These are phyloP conservation scores for Raphidocelis subcapitata DNA, from an alignment of 139 green algal genomes.

Conservation along the genomic window DNA sequence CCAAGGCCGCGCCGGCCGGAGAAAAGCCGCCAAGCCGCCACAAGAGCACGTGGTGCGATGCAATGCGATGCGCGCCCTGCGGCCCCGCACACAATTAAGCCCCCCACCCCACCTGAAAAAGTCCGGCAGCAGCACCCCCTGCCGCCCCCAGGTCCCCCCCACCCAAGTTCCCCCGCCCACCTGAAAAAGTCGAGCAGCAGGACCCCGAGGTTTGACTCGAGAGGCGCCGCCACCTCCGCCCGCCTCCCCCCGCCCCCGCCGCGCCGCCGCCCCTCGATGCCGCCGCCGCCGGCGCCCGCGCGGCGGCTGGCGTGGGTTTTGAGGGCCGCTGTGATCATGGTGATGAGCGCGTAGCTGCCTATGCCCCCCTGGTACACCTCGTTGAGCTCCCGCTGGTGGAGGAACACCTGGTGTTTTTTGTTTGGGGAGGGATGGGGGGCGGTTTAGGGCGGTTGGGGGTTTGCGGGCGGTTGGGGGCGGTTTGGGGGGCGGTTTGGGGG, in stretches of 20 bases:
- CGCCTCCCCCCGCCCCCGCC: background rate
- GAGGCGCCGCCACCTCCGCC: background rate
- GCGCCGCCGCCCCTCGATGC: slow-evolving; percentile 8
- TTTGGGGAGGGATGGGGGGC: too few species aligned
- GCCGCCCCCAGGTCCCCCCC: too few species aligned
- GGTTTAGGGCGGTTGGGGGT: too few species aligned
- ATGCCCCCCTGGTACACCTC: slow-evolving; percentile 95
- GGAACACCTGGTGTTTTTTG: slow-evolving; percentile 75
- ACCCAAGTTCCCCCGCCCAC: slow-evolving; percentile 1
- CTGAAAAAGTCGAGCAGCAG: slow-evolving; percentile 94
- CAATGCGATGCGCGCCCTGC: too few species aligned
- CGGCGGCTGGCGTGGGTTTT: slow-evolving; percentile 67
- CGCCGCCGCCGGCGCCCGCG: background rate
- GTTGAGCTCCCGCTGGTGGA: slow-evolving; percentile 94
- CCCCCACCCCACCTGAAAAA: too few species aligned
- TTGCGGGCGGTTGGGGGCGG: too few species aligned
- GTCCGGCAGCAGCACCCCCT: too few species aligned
- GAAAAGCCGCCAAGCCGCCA: too few species aligned
- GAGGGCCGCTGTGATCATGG: slow-evolving; percentile 88
- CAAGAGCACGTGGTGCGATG: too few species aligned
- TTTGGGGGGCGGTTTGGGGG: too few species aligned
- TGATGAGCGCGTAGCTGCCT: slow-evolving; percentile 91
- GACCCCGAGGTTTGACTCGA: slow-evolving; percentile 81
- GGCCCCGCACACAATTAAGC: too few species aligned
- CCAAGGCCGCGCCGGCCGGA: too few species aligned